Conservation (phyloP, 106 monocot genomes). For the Phalaenopsis equestris region DNA sequence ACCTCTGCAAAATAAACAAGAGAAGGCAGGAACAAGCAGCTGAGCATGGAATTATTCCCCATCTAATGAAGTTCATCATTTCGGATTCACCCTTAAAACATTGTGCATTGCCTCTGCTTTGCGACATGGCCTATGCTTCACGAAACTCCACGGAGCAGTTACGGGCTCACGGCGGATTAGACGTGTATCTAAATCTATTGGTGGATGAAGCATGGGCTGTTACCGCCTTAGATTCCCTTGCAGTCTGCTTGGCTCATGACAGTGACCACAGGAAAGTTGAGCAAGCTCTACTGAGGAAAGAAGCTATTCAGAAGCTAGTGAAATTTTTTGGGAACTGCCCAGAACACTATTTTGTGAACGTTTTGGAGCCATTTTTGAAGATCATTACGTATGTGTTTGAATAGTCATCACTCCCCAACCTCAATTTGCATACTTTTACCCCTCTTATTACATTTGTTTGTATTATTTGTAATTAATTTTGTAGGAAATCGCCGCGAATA, state of each 20-base stretch:
- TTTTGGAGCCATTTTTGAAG: conserved; percentile 94
- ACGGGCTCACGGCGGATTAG: conserved; percentile 86
- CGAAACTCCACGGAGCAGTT: conserved; percentile 94
- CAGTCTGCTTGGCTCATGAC: conserved; percentile 92
- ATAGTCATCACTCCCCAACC: background rate
- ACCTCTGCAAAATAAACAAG: conserved; percentile 98
- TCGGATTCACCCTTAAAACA: conserved; percentile 83
- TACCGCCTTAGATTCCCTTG: conserved; percentile 86
- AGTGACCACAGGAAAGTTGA: conserved; percentile 89
- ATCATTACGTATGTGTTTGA: conserved; percentile 71
- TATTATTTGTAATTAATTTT: conserved; percentile 7
- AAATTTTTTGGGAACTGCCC: conserved; percentile 89
- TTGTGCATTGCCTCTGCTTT: conserved; percentile 79
- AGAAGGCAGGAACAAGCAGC: conserved; percentile 97
- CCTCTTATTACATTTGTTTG: background rate
- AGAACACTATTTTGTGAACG: conserved; percentile 92
- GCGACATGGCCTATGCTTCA: conserved; percentile 99
- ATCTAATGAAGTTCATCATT: conserved; percentile 83
- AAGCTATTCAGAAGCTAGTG: conserved; percentile 86
- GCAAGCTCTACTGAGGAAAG: conserved; percentile 91
- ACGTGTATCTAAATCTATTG: conserved; percentile 83
- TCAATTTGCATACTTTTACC: background rate
- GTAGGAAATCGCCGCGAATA: conserved; percentile 94
- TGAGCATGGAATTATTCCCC: conserved; percentile 96
- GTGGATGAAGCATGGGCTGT: conserved; percentile 95